Percentiles rank a stretch among this genome's conserved stretches.
These are phyloP conservation scores for Leptomonas pyrrhocoris DNA, from an alignment of 208 protist genomes.

Conservation along the genomic window DNA sequence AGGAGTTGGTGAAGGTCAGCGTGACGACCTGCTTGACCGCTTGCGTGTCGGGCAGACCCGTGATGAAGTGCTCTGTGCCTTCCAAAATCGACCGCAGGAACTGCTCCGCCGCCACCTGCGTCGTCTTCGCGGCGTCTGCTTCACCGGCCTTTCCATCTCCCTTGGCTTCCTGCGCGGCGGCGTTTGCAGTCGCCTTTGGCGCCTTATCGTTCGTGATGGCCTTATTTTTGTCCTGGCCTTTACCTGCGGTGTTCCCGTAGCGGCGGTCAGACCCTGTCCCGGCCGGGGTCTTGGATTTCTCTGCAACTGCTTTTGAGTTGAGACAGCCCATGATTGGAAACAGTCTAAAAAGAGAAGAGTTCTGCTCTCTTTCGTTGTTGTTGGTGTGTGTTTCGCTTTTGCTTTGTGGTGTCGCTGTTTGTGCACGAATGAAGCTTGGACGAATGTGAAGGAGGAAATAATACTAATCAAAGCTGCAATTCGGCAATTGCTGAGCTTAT, in stretches of 20 bases:
- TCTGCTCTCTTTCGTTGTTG: background rate
- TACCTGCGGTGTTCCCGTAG: slow-evolving; percentile 8
- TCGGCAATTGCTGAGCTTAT: background rate
- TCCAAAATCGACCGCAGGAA: slow-evolving; percentile 71
- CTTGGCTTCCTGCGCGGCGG: background rate
- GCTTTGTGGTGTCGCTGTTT: background rate
- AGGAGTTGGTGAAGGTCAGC: slow-evolving; percentile 84
- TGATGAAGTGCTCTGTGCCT: slow-evolving; percentile 63
- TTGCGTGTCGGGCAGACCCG: slow-evolving; percentile 51
- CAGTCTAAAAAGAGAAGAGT: slow-evolving; percentile 9
- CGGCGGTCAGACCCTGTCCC: slow-evolving; percentile 7
- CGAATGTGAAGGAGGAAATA: background rate
- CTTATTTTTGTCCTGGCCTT: slow-evolving; percentile 9
- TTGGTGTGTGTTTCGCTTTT: background rate
- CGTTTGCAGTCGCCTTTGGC: slow-evolving; percentile 17
- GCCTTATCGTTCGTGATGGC: slow-evolving; percentile 9
- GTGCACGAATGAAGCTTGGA: background rate
- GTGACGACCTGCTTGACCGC: slow-evolving; percentile 62
- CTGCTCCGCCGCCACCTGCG: slow-evolving; percentile 38
- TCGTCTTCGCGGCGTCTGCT: slow-evolving; percentile 22
- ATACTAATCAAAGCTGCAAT: background rate
- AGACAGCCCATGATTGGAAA: slow-evolving; percentile 55
- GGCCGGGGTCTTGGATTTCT: slow-evolving; percentile 30
- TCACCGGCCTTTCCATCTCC: slow-evolving; percentile 7
- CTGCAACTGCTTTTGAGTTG: slow-evolving; percentile 49